Percentiles rank a stretch among this genome's conserved stretches.
Evolutionary conservation across 352 stramenopile species (phyloP).

Genomic region (Globisporangium nagaii): DNA sequence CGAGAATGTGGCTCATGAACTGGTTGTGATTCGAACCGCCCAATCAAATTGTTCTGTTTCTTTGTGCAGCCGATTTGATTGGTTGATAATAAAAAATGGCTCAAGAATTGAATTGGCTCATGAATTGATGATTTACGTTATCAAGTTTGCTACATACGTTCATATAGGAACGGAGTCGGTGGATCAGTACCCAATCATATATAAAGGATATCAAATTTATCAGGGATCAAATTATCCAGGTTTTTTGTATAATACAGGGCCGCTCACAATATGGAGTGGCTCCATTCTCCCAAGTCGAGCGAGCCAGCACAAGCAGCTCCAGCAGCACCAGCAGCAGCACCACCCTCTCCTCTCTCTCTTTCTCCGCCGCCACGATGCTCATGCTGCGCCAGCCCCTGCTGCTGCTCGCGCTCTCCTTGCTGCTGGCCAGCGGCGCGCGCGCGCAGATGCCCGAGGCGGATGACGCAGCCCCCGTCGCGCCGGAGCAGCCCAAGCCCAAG

Average conservation of each 20-base stretch:
- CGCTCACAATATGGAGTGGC: neutral
- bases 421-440: slow-evolving; percentile 12
- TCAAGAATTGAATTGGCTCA: neutral
- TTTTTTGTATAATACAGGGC: neutral
- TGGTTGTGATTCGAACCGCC: neutral
- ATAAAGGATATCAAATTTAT: too few species aligned
- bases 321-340: neutral
- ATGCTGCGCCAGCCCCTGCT: slow-evolving; percentile 16
- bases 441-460: slow-evolving; percentile 1
- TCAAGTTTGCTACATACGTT: neutral
- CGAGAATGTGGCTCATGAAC: neutral
- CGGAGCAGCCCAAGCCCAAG: slow-evolving; percentile 16
- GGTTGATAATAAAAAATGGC: neutral
- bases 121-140: neutral
- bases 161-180: neutral
- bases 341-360: neutral
- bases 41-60: neutral
- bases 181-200: neutral
- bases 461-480: too few species aligned
- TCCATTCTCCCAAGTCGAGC: neutral
- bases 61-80: neutral
- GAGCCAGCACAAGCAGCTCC: neutral
- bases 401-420: slow-evolving; percentile 12
- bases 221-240: too few species aligned
- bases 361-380: neutral